phyloP scores from a whole-genome alignment of 225 moss, liverwort and hornwort species.

The Lunularia cruciata region DNA sequence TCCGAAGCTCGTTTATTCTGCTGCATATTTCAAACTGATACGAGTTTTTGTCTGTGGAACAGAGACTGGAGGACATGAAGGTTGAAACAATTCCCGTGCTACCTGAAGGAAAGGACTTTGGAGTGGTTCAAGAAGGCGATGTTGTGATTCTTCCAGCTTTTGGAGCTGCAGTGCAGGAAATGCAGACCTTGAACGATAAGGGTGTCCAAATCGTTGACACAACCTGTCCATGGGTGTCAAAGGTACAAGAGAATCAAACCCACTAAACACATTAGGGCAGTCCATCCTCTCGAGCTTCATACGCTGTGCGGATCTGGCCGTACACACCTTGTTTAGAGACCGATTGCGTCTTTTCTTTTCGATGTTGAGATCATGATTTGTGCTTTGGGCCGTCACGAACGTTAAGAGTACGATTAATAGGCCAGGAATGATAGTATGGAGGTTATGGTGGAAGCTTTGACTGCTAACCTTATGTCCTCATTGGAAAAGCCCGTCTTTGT shows the following conservation, averaged over 20 bases:
- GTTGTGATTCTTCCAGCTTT: slow-evolving; percentile 95
- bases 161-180: slow-evolving; percentile 90
- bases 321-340: no score
- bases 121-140: slow-evolving; percentile 62
- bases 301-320: no score
- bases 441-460: not conserved
- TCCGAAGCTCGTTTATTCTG: no score
- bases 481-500: not conserved
- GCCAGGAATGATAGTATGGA: no score
- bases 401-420: no score
- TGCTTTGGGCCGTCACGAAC: no score
- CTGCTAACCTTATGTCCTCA: not conserved
- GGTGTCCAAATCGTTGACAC: slow-evolving; percentile 98
- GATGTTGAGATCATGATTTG: no score
- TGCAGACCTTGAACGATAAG: slow-evolving; percentile 75
- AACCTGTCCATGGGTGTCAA: slow-evolving; percentile 98
- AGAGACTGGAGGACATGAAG: slow-evolving; percentile 76
- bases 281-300: no score
- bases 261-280: not conserved
- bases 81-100: slow-evolving; percentile 56
- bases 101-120: slow-evolving; percentile 75
- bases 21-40: no score
- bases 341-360: no score
- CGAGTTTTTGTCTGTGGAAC: slow-evolving; percentile 11
- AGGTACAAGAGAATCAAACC: slow-evolving; percentile 42